Evolutionary conservation across 78 protist genomes (phyloP).

Genomic region (Cavenderia fasciculata): DNA sequence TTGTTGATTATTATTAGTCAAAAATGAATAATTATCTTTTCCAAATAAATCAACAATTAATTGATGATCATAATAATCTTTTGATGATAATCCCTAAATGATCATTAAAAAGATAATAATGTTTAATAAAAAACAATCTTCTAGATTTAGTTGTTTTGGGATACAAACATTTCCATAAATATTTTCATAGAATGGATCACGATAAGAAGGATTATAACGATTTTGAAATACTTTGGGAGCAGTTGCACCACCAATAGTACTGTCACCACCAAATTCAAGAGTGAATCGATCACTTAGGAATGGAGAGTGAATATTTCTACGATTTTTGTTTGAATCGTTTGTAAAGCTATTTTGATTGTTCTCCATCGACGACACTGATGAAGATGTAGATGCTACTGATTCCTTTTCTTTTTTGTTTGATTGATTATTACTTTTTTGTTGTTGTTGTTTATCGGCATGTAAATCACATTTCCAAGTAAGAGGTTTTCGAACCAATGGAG

Average conservation of each 20-base stretch:
- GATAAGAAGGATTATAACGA: neutral
- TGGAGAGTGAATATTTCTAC: neutral
- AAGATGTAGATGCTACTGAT: neutral
- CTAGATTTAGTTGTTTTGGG: no score
- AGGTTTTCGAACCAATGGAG: conserved; percentile 26
- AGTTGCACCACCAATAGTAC: no score
- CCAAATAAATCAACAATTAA: conserved; percentile 54
- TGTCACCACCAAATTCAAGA: conserved; percentile 23
- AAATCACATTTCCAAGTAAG: conserved; percentile 15
- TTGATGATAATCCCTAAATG: neutral
- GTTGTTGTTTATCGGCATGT: neutral
- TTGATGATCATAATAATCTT: conserved; percentile 33
- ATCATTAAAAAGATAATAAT: neutral
- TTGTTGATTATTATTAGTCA: neutral
- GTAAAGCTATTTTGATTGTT: neutral
- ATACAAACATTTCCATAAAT: conserved; percentile 30
- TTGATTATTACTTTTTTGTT: neutral
- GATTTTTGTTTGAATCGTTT: neutral
- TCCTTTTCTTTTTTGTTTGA: neutral
- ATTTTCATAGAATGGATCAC: conserved; percentile 56
- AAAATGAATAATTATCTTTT: neutral
- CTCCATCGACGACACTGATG: no score
- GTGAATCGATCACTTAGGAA: conserved; percentile 10
- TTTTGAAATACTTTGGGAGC: neutral
- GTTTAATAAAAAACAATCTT: neutral